Percentiles rank a stretch among this genome's conserved stretches.
Evolutionary conservation across 2,329 filamentous ascomycete species (phyloP).

Genomic region (Penicillium sp.): DNA sequence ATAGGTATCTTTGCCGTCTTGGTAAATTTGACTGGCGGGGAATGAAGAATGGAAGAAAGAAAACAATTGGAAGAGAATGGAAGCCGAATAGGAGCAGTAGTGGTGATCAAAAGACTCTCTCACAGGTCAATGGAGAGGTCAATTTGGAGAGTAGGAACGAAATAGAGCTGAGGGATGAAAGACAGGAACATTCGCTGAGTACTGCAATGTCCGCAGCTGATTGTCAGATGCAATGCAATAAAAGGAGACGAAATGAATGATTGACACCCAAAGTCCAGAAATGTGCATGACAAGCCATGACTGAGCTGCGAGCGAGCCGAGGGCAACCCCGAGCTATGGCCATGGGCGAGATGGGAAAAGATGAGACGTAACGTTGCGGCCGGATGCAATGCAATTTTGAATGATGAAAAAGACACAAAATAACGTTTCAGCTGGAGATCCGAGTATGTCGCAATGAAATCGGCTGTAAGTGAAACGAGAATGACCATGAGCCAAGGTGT

Average conservation of each 20-base stretch:
- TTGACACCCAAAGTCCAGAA: conserved; percentile 21
- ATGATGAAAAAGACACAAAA: conserved; percentile 16
- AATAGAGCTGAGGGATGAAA: conserved; percentile 14
- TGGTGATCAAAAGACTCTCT: conserved; percentile 12
- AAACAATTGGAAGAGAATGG: conserved; percentile 14
- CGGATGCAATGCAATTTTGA: conserved; percentile 34
- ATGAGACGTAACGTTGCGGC: conserved; percentile 25
- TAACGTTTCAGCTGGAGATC: conserved; percentile 12
- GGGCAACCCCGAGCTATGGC: neutral
- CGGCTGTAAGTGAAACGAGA: conserved; percentile 25
- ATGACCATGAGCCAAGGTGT: conserved; percentile 37
- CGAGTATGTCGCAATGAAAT: conserved; percentile 26
- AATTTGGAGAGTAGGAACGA: conserved; percentile 3
- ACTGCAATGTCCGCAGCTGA: conserved; percentile 15
- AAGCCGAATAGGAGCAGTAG: conserved; percentile 7
- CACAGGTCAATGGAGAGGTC: conserved; percentile 21
- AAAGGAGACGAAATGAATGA: conserved; percentile 13
- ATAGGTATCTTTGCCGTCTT: conserved; percentile 42
- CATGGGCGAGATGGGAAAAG: conserved; percentile 13
- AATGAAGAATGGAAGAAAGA: conserved; percentile 15
- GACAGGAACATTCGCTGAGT: conserved; percentile 13
- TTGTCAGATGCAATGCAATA: conserved; percentile 19
- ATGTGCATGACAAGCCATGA: conserved; percentile 18
- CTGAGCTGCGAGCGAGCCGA: neutral
- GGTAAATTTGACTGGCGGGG: conserved; percentile 26